These are phyloP conservation scores for Pilaira anomala DNA, from an alignment of 192 early-diverging fungal species.

Conservation along the genomic window DNA sequence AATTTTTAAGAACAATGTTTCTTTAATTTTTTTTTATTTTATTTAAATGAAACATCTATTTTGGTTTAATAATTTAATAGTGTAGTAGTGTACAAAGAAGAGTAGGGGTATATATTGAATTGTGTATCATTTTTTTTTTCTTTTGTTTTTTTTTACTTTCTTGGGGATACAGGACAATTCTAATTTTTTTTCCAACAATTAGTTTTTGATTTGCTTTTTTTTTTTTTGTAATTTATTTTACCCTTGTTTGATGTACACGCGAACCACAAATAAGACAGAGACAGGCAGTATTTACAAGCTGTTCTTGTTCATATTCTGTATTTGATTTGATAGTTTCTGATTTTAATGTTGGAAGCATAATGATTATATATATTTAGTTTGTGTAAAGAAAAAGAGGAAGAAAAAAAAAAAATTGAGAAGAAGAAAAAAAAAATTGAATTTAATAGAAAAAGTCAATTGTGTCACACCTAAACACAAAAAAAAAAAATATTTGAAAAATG, in stretches of 20 bases:
- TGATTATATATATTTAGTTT: too few relatives aligned
- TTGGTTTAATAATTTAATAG: too few relatives aligned
- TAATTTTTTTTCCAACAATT: too few relatives aligned
- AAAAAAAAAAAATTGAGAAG: background rate
- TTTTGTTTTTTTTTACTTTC: constrained; percentile 1
- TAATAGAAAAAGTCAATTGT: background rate
- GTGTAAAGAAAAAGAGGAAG: too few relatives aligned
- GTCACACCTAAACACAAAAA: background rate
- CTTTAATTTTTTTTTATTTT: too few relatives aligned
- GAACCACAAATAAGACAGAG: constrained; percentile 30
- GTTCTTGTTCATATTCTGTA: background rate
- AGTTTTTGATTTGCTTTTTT: too few relatives aligned
- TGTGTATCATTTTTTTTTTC: background rate
- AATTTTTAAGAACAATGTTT: too few relatives aligned
- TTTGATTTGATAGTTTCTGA: background rate
- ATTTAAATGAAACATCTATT: too few relatives aligned
- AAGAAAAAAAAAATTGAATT: background rate
- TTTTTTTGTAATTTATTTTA: constrained; percentile 20
- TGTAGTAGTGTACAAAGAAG: background rate
- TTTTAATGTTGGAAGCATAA: background rate
- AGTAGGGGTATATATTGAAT: background rate
- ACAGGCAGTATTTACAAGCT: background rate
- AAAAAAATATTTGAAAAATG: background rate
- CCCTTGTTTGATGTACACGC: constrained; percentile 31
- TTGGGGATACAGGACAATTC: constrained; percentile 31